Evolutionary conservation across 805 yeast genomes (phyloP).

Genomic region (Starmerella potacharoeniae): DNA sequence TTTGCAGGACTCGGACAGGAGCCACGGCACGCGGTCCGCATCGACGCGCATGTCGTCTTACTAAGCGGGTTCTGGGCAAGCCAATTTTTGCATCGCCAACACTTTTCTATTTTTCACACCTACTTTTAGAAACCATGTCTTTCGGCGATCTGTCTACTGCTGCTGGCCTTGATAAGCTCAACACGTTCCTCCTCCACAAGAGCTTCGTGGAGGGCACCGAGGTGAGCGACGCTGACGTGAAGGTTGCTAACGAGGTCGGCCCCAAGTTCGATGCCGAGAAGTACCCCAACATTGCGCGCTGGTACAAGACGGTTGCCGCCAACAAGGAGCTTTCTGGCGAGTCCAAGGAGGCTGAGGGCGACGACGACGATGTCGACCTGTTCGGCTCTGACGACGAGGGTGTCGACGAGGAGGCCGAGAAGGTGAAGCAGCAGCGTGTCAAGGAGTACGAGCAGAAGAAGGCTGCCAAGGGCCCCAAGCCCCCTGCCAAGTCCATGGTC

Average conservation of each 20-base stretch:
- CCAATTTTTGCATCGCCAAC: conserved; percentile 3
- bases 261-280: conserved; percentile 44
- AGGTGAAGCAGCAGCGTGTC: conserved; percentile 91
- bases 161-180: conserved; percentile 50
- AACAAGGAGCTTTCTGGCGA: conserved; percentile 37
- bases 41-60: not conserved
- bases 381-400: conserved; percentile 92
- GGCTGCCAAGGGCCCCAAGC: conserved; percentile 94
- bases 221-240: conserved; percentile 92
- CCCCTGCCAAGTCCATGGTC: conserved; percentile 96
- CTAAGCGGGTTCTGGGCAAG: not conserved
- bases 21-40: not conserved
- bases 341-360: conserved; percentile 62
- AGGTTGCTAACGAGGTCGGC: conserved; percentile 76
- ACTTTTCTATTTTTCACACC: not conserved
- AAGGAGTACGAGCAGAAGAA: conserved; percentile 97
- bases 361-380: conserved; percentile 86
- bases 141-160: conserved; percentile 36
- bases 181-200: conserved; percentile 81
- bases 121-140: conserved; percentile 27
- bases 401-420: conserved; percentile 95
- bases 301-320: conserved; percentile 97
- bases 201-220: conserved; percentile 73
- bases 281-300: conserved; percentile 93
- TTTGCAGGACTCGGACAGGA: too few species aligned